phyloP scores from a whole-genome alignment of 2,329 filamentous ascomycete genomes.

The Colletotrichum ledebouriae region DNA sequence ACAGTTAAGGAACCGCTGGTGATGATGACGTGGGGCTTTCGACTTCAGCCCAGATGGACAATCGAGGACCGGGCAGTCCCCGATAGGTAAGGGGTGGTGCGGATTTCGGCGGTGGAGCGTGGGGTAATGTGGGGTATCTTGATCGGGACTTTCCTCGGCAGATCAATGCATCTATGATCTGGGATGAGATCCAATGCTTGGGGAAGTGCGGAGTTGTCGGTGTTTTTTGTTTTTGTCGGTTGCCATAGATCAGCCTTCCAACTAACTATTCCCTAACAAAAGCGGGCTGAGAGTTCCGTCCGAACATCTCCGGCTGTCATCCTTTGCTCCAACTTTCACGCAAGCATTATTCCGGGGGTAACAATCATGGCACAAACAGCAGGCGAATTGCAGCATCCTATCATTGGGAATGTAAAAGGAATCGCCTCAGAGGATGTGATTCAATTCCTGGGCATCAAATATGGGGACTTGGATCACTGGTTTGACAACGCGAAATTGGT shows the following conservation, averaged over 20 bases:
- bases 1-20: too few species aligned
- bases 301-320: too few species aligned
- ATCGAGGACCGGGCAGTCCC: constrained; percentile 2
- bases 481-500: constrained; percentile 41
- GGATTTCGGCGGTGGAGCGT: not conserved
- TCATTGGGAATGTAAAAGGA: constrained; percentile 26
- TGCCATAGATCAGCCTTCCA: too few species aligned
- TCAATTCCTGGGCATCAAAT: constrained; percentile 46
- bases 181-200: not conserved
- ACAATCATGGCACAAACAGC: not conserved
- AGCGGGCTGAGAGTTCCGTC: too few species aligned
- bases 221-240: too few species aligned
- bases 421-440: constrained; percentile 30
- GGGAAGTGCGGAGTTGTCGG: too few species aligned
- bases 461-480: constrained; percentile 43
- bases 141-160: not conserved
- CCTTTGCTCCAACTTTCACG: too few species aligned
- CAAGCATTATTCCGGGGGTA: too few species aligned
- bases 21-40: too few species aligned
- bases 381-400: constrained; percentile 9
- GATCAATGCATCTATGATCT: not conserved
- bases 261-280: too few species aligned
- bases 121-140: not conserved
- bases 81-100: not conserved
- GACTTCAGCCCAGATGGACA: not conserved